These are phyloP conservation scores for Candida saitoana DNA, from an alignment of 805 yeast species.

Conservation along the genomic window DNA sequence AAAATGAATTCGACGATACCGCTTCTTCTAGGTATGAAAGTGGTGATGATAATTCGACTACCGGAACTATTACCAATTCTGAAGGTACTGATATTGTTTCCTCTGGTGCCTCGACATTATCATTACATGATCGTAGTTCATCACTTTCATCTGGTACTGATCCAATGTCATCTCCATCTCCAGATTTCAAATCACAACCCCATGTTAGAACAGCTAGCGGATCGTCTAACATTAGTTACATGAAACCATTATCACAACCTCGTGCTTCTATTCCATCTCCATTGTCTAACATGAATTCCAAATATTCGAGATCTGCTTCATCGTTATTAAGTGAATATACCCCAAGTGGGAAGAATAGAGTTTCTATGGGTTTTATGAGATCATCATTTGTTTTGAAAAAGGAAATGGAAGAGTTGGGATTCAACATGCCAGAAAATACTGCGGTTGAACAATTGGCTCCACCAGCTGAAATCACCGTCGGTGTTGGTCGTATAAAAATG, in stretches of 20 bases:
- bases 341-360: slow-evolving; percentile 15
- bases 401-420: slow-evolving; percentile 34
- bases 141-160: slow-evolving; percentile 33
- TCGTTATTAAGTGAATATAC: slow-evolving; percentile 8
- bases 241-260: slow-evolving; percentile 15
- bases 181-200: slow-evolving; percentile 12
- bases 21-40: slow-evolving; percentile 30
- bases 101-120: slow-evolving; percentile 31
- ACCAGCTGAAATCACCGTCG: slow-evolving; percentile 4
- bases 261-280: slow-evolving; percentile 7
- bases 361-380: slow-evolving; percentile 43
- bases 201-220: slow-evolving; percentile 12
- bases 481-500: not conserved
- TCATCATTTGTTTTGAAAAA: slow-evolving; percentile 39
- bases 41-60: slow-evolving; percentile 19
- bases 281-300: slow-evolving; percentile 4
- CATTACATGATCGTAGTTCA: slow-evolving; percentile 37
- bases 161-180: slow-evolving; percentile 13
- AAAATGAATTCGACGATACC: slow-evolving; percentile 27
- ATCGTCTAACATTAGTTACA: slow-evolving; percentile 15
- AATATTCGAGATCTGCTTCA: slow-evolving; percentile 10
- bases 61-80: slow-evolving; percentile 11
- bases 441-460: slow-evolving; percentile 15
- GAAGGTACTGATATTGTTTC: slow-evolving; percentile 16
- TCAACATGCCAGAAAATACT: slow-evolving; percentile 30